A percentile compares a stretch with the other conserved stretches of the same genome.
These are phyloP conservation scores for Triticum urartu DNA, from an alignment of 176 grass and related monocot genomes.

Conservation along the genomic window DNA sequence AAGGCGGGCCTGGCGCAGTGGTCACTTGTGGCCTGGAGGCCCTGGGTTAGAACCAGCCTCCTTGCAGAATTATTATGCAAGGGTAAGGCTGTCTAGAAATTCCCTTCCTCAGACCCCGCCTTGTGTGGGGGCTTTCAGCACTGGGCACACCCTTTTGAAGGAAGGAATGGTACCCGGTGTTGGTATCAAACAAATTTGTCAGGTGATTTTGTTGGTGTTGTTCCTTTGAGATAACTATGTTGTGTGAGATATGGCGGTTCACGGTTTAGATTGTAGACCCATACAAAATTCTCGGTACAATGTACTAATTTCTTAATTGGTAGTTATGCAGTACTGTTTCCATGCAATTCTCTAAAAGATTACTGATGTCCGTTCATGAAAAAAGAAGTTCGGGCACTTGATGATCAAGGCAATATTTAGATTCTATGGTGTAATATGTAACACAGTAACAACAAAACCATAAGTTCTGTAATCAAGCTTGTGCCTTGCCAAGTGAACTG, in stretches of 20 bases:
- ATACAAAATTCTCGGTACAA: not conserved
- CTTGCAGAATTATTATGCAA: too few relatives aligned
- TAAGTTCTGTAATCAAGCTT: too few relatives aligned
- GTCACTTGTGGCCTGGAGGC: too few relatives aligned
- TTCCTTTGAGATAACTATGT: not conserved
- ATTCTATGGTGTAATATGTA: not conserved
- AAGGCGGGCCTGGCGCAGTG: too few relatives aligned
- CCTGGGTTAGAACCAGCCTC: too few relatives aligned
- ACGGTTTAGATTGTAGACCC: not conserved
- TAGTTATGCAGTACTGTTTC: not conserved
- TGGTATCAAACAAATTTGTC: not conserved
- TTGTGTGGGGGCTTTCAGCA: too few relatives aligned
- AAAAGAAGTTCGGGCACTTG: too few relatives aligned
- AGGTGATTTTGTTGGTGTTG: not conserved
- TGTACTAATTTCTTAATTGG: not conserved
- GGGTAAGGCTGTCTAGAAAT: too few relatives aligned
- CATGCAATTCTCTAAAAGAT: not conserved
- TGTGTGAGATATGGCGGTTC: not conserved
- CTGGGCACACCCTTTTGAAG: too few relatives aligned
- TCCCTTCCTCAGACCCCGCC: too few relatives aligned
- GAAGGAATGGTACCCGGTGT: not conserved
- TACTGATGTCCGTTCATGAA: not conserved
- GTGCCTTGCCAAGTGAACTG: too few relatives aligned
- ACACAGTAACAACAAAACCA: not conserved
- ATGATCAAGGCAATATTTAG: not conserved